Conservation (phyloP, 352 stramenopile genomes). For the Pelagophyceae sp. region DNA sequence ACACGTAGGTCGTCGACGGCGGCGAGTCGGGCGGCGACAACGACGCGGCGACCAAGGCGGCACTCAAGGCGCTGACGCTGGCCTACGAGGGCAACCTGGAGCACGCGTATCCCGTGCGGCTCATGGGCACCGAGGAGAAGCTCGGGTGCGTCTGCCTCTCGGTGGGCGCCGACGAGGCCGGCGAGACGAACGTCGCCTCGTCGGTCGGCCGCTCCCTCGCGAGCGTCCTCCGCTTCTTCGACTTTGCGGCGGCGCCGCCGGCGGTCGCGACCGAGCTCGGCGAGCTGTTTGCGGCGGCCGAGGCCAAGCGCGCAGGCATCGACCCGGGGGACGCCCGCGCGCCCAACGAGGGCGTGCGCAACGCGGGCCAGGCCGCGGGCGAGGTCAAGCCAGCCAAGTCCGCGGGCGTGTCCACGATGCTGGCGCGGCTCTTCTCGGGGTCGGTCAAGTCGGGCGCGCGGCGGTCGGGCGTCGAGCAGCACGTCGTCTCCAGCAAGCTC, state of each 20-base stretch:
- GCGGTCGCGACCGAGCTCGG: constrained; percentile 1
- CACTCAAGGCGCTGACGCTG: constrained; percentile 39
- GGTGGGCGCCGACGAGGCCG: constrained; percentile 41
- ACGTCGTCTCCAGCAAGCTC: background rate
- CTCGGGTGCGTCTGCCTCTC: constrained; percentile 65
- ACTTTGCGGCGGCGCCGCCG: constrained; percentile 16
- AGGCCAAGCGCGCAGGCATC: constrained; percentile 4
- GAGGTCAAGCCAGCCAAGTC: constrained; percentile 7
- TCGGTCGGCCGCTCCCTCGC: constrained; percentile 60
- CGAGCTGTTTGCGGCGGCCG: background rate
- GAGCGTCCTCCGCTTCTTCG: constrained; percentile 66
- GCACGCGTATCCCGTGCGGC: constrained; percentile 42
- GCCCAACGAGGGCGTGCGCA: background rate
- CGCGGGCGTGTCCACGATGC: background rate
- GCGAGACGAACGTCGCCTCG: constrained; percentile 45
- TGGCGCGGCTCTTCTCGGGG: background rate
- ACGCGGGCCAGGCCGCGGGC: background rate
- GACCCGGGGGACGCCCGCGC: background rate
- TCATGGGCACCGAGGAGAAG: background rate
- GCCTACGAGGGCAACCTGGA: constrained; percentile 52
- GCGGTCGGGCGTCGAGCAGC: background rate
- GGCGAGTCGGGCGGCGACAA: constrained; percentile 60
- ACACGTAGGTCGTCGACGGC: constrained; percentile 46
- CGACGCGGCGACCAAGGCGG: constrained; percentile 65
- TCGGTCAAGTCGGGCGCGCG: background rate